A percentile compares a stretch with the other conserved stretches of the same genome.
Evolutionary conservation across 805 yeast genomes (phyloP).

Genomic region (Isabelozyma pseudorhagii): DNA sequence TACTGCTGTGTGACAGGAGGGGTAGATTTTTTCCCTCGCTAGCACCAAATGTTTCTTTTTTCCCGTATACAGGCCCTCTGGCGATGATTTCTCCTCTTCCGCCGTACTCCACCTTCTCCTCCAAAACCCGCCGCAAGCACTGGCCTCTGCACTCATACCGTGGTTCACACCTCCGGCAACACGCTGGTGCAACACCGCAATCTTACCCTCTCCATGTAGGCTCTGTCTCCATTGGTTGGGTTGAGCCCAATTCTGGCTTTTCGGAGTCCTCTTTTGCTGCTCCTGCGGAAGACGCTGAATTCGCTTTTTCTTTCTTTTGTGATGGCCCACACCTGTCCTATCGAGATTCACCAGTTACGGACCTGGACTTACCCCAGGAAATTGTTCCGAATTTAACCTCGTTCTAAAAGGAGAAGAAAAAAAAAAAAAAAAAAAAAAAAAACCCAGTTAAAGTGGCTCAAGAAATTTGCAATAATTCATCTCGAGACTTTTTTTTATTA

Average conservation of each 20-base stretch:
- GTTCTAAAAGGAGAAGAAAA: constrained; percentile 1
- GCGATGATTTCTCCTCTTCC: not conserved
- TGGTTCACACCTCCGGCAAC: too few species aligned
- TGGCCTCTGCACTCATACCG: too few species aligned
- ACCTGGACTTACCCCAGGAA: constrained; percentile 8
- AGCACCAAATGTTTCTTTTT: not conserved
- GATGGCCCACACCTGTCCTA: constrained; percentile 4
- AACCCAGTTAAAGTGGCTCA: not conserved
- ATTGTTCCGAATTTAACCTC: constrained; percentile 6
- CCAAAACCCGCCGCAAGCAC: not conserved
- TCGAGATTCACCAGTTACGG: constrained; percentile 2
- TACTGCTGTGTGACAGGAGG: not conserved
- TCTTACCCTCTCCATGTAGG: not conserved
- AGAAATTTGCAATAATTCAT: not conserved
- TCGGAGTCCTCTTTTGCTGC: not conserved
- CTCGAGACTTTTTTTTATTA: not conserved
- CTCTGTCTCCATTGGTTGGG: not conserved
- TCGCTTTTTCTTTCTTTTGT: not conserved
- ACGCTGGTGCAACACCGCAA: too few species aligned
- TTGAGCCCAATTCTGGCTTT: not conserved
- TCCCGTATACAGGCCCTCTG: not conserved
- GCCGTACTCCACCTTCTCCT: not conserved
- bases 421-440: constrained; percentile 3
- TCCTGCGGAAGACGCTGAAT: not conserved
- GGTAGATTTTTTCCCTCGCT: not conserved